Evolutionary conservation across 1,139 yeast species (phyloP), one percentile per base, ranked within the genome.

Genomic region (Kodamaea sp.): DNA sequence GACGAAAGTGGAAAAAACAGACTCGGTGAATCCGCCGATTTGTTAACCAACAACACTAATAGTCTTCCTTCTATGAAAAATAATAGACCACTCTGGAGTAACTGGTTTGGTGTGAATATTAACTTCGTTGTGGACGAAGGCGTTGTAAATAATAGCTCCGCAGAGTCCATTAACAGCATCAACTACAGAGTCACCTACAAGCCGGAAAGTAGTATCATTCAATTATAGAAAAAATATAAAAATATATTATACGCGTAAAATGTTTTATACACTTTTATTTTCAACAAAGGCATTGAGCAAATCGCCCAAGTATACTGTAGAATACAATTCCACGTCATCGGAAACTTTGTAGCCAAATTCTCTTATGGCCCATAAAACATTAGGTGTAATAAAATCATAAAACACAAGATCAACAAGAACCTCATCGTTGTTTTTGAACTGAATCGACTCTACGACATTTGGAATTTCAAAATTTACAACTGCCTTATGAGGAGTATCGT

Each of bases 401-500:
- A 83, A 89, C 0, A 92, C 79, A 27, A 89, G 73, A 52, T 89
- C 94, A 6, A 82, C 80, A n/a, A 63, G 62, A 8, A 45, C 50
- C 2, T 45, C 52, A 2, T 50, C 43, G 2, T 43, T 39, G 7
- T 47, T 38, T 5, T 50, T 39, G 15, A 62, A 43, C 39, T 62
- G 61, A 8, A 48, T 54, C 1, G 82, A 62, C 50, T 79, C 84
- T 11, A 90, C 79, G 5, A 87, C 94, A 50, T 87, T 88, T 3
- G 96, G 95, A 4, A 86, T 68, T 5, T 74, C 75, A 54, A 72
- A 82, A 43, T 73, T 67, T 0, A 69, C 67, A 40, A 84, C 75
- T 1, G 84, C 75, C 40, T 67, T 70, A 60, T 92, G 98, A 1
- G 74, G 66, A 0, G 96, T 88, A 54, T 92, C 97, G 55, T 92